Percentiles rank a stretch among this genome's conserved stretches.
phyloP scores from a whole-genome alignment of 345 rosid genomes.

The Cardamine resedifolia region DNA sequence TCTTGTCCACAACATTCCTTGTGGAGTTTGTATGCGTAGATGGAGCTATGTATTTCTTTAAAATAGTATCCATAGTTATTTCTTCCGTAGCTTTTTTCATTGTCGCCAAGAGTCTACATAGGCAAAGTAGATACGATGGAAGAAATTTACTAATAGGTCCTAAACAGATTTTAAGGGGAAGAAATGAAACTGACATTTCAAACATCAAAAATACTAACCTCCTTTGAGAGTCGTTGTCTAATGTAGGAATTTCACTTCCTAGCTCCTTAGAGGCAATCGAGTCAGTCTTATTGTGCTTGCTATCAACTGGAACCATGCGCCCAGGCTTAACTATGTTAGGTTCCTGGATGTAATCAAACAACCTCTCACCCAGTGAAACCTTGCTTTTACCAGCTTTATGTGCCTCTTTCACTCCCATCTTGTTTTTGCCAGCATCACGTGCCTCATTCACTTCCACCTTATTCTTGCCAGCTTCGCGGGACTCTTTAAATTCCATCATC shows the following conservation, averaged over 20 bases:
- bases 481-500: conserved; percentile 37
- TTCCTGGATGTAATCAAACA: conserved; percentile 27
- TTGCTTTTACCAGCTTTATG: conserved; percentile 34
- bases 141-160: conserved; percentile 6
- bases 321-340: conserved; percentile 37
- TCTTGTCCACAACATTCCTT: conserved; percentile 55
- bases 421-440: conserved; percentile 32
- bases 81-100: conserved; percentile 57
- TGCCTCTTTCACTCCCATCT: conserved; percentile 39
- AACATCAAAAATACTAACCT: conserved; percentile 45
- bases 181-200: conserved; percentile 12
- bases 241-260: conserved; percentile 37
- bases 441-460: conserved; percentile 39
- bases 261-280: conserved; percentile 35
- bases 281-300: conserved; percentile 31
- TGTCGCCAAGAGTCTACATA: conserved; percentile 54
- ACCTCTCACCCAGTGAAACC: conserved; percentile 48
- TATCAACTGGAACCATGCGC: conserved; percentile 28
- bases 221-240: conserved; percentile 69
- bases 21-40: conserved; percentile 51
- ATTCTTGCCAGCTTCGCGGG: conserved; percentile 38
- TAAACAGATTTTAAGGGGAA: conserved; percentile 5
- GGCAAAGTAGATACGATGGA: conserved; percentile 17
- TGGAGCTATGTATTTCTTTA: conserved; percentile 49
- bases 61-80: conserved; percentile 53